These are phyloP conservation scores for Phytophthora cajani DNA, from an alignment of 352 stramenopile genomes.

Conservation along the genomic window DNA sequence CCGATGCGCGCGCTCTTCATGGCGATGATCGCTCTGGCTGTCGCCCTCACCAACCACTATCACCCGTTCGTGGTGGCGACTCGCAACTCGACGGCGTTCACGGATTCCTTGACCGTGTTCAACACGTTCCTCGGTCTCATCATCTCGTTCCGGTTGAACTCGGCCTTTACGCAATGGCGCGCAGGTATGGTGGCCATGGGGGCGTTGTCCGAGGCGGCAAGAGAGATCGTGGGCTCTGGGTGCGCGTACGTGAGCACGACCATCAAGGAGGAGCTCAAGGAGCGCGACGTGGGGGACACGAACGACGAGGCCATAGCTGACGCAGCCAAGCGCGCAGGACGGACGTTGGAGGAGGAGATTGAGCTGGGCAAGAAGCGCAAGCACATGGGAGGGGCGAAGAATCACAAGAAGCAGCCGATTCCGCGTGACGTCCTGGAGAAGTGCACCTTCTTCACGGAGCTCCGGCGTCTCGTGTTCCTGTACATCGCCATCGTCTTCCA, in stretches of 20 bases:
- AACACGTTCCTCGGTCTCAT: constrained; percentile 82
- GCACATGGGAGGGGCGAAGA: constrained; percentile 6
- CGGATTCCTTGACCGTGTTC: constrained; percentile 78
- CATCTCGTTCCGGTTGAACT: constrained; percentile 82
- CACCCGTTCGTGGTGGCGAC: constrained; percentile 68
- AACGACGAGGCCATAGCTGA: constrained; percentile 6
- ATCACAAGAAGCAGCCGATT: constrained; percentile 35
- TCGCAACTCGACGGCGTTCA: constrained; percentile 71
- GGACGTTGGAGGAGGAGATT: constrained; percentile 6
- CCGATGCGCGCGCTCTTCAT: constrained; percentile 67
- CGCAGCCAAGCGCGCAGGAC: constrained; percentile 7
- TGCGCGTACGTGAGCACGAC: constrained; percentile 67
- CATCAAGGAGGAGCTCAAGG: constrained; percentile 30
- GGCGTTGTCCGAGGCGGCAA: constrained; percentile 56
- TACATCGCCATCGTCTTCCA: constrained; percentile 87
- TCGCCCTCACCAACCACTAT: constrained; percentile 57
- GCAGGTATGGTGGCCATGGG: constrained; percentile 67
- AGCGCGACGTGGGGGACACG: constrained; percentile 12
- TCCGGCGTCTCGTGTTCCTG: constrained; percentile 75
- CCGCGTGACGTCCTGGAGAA: constrained; percentile 64
- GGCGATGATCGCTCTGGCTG: constrained; percentile 53
- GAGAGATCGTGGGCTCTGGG: constrained; percentile 65
- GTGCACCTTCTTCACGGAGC: constrained; percentile 73
- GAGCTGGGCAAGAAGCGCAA: constrained; percentile 16
- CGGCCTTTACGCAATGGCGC: constrained; percentile 78